Evolutionary conservation across 2,329 filamentous ascomycete species (phyloP), one percentile per base, ranked within the genome.

Genomic region (Parastagonospora nodorum): DNA sequence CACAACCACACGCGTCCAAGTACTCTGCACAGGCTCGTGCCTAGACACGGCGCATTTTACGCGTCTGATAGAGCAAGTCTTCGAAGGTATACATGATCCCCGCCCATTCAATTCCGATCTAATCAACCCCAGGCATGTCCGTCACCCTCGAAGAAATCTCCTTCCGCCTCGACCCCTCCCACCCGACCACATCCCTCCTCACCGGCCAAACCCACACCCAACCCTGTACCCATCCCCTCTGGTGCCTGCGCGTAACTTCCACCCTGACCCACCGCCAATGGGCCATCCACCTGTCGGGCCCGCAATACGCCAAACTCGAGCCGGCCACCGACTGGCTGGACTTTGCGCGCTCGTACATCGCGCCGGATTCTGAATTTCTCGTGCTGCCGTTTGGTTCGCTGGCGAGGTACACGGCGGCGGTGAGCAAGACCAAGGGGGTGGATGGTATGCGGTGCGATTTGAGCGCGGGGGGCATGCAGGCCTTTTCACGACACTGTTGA

Each of bases 401-500:
- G 10, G 33, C 31, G 14, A 15, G 35, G 12, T 40, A 36, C 27
- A 28, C n/a, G 30, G 36, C 27, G 15, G 24, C 39, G 4, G 27
- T 43, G 24, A 31, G 40, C 27, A n/a, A 43, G 12, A 30, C 14
- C 10, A 54, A 54, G 27, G 29, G 39, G 27, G 37, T n/a, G 7
- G 16, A 29, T 2, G 51, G 47, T 5, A 14, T 50, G 14, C 15
- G 31, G 27, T 28, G 24, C 14, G 30, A 54, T 4, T 29, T 51
- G 27, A 27, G 14, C 12, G 35, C 27, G 1, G 8, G 40, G 7
- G 42, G 39, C 7, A 54, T 54, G 40, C 15, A 31, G 6, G 39
- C 42, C 4, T 54, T 54, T 45, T 24, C 44, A 54, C 15, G 38
- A 19, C 5, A 37, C 14, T 8, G 37, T 54, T 12, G 51, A 50